Evolutionary conservation across 148 eudicot species (phyloP).

Genomic region (Gaultheria prostrata): DNA sequence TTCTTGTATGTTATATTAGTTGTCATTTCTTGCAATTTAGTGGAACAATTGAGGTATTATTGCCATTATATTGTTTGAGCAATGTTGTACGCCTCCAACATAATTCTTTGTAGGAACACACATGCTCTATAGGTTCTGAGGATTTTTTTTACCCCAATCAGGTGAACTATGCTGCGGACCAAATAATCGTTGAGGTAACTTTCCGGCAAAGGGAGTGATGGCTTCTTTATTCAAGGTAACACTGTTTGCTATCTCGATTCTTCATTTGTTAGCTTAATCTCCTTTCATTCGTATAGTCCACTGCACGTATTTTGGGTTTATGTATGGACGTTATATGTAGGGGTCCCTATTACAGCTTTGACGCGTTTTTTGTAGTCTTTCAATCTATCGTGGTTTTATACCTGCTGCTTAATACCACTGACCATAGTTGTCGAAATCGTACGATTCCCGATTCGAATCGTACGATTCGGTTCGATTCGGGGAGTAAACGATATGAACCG

Average conservation of each 20-base stretch:
- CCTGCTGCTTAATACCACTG: background rate
- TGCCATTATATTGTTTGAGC: background rate
- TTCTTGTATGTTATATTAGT: background rate
- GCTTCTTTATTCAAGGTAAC: constrained; percentile 12
- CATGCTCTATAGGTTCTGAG: background rate
- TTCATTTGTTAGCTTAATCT: background rate
- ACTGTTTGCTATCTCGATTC: background rate
- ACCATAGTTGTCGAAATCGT: no score
- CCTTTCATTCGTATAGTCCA: background rate
- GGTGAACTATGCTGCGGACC: background rate
- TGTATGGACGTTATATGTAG: background rate
- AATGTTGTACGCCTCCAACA: background rate
- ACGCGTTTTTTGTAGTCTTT: background rate
- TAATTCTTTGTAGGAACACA: background rate
- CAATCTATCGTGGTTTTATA: background rate
- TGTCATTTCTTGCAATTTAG: background rate
- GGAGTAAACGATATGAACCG: no score
- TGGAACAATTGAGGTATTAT: background rate
- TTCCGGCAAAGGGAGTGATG: background rate
- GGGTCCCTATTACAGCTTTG: background rate
- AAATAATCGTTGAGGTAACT: background rate
- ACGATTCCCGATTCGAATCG: no score
- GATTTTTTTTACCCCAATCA: background rate
- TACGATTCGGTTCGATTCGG: no score
- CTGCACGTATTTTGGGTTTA: background rate